Evolutionary conservation across 352 stramenopile genomes (phyloP).

Genomic region (Bremia lactucae): DNA sequence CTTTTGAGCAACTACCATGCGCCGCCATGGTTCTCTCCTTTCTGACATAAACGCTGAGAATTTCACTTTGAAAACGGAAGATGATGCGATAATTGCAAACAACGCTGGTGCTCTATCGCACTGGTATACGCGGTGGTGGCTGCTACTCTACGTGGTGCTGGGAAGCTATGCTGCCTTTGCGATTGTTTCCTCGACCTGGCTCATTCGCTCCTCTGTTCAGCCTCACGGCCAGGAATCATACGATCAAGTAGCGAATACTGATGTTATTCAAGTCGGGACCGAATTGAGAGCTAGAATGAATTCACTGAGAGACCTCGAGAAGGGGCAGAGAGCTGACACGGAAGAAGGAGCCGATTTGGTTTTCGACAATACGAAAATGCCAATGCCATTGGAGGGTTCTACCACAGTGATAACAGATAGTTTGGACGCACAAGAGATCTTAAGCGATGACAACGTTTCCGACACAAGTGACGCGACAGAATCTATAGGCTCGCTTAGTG

Average conservation of each 20-base stretch:
- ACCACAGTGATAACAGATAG: no score
- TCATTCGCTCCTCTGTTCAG: slow-evolving; percentile 3
- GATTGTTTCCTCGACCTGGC: slow-evolving; percentile 10
- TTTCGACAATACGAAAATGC: no score
- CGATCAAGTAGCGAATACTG: not conserved
- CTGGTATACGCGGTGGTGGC: slow-evolving; percentile 11
- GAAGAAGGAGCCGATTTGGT: no score
- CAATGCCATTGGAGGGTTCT: slow-evolving; percentile 2
- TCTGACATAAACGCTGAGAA: no score
- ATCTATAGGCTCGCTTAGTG: no score
- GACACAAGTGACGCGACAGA: not conserved
- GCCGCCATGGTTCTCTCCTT: no score
- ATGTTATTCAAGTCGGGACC: no score
- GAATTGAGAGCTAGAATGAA: no score
- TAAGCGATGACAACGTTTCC: slow-evolving; percentile 1
- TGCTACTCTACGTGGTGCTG: slow-evolving; percentile 22
- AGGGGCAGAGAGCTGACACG: no score
- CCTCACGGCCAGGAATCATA: not conserved
- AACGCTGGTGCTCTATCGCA: not conserved
- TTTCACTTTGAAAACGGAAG: no score
- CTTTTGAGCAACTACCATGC: no score
- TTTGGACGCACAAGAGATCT: not conserved
- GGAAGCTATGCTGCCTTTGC: slow-evolving; percentile 15
- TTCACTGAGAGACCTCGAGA: no score
- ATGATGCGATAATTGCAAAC: not conserved